phyloP scores from a whole-genome alignment of 768 basidiomycete genomes.

The Fomitopsis pulvina region DNA sequence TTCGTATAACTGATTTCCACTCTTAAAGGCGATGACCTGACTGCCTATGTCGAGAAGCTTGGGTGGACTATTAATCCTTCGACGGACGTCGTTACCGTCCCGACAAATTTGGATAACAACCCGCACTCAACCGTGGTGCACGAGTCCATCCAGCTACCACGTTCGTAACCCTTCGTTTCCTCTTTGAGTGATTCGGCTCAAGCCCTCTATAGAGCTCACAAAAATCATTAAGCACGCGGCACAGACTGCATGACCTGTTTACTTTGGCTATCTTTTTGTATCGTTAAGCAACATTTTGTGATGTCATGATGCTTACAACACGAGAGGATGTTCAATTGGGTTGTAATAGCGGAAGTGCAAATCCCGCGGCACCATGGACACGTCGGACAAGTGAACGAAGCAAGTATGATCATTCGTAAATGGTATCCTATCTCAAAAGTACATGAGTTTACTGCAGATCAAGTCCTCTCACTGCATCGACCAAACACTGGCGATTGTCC shows the following conservation, averaged over 20 bases:
- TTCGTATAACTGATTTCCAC: neutral
- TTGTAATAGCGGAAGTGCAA: too few relatives aligned
- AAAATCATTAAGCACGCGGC: conserved; percentile 73
- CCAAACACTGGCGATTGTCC: conserved; percentile 59
- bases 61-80: conserved; percentile 59
- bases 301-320: neutral
- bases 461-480: conserved; percentile 1
- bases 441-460: neutral
- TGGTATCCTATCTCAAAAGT: neutral
- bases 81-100: conserved; percentile 55
- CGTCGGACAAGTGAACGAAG: neutral
- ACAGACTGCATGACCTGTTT: conserved; percentile 40
- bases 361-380: too few relatives aligned
- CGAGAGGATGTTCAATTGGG: too few relatives aligned
- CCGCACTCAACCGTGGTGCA: conserved; percentile 82
- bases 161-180: conserved; percentile 29
- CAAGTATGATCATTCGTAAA: neutral
- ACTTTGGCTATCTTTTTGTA: neutral
- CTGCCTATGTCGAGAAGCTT: conserved; percentile 52
- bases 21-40: conserved; percentile 46
- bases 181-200: conserved; percentile 6
- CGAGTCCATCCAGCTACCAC: conserved; percentile 74
- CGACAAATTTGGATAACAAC: conserved; percentile 83
- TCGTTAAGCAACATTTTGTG: neutral
- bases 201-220: conserved; percentile 46